These are phyloP conservation scores for Penicillium ochrochloron DNA, from an alignment of 495 filamentous ascomycete species.

Conservation along the genomic window DNA sequence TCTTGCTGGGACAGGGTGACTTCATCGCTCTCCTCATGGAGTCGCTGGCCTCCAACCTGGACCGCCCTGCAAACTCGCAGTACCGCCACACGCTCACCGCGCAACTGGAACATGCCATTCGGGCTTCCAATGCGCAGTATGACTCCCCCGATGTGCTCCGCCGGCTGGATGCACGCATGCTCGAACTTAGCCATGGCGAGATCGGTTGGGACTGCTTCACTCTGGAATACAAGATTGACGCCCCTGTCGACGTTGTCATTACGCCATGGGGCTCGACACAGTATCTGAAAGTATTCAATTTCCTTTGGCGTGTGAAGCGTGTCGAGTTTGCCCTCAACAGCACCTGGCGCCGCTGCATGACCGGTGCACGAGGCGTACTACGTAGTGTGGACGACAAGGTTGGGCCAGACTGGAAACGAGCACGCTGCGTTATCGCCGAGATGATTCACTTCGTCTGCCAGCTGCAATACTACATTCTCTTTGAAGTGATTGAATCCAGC, in stretches of 20 bases:
- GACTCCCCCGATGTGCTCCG: conserved; percentile 92
- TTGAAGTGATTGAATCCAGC: conserved; percentile 94
- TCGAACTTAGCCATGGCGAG: conserved; percentile 92
- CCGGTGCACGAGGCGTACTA: conserved; percentile 90
- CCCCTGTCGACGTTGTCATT: conserved; percentile 95
- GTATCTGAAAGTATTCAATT: conserved; percentile 99
- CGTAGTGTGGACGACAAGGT: conserved; percentile 76
- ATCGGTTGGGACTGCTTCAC: conserved; percentile 99
- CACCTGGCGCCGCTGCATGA: conserved; percentile 96
- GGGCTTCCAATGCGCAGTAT: conserved; percentile 95
- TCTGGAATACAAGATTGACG: conserved; percentile 97
- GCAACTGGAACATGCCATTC: conserved; percentile 95
- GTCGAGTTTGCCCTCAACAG: conserved; percentile 92
- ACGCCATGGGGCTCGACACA: conserved; percentile 92
- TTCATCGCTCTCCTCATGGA: conserved; percentile 99
- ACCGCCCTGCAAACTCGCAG: conserved; percentile 92
- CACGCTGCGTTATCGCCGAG: conserved; percentile 85
- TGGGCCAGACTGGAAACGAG: conserved; percentile 84
- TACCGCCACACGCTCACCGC: conserved; percentile 96
- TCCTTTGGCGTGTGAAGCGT: conserved; percentile 97
- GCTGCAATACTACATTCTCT: conserved; percentile 97
- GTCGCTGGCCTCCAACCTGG: conserved; percentile 86
- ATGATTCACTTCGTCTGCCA: conserved; percentile 99
- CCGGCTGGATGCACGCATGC: conserved; percentile 92
- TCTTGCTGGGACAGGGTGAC: conserved; percentile 93